A percentile compares a stretch with the other conserved stretches of the same genome.
Evolutionary conservation across 805 yeast genomes (phyloP).

Genomic region (Kregervanrija fluxuum): DNA sequence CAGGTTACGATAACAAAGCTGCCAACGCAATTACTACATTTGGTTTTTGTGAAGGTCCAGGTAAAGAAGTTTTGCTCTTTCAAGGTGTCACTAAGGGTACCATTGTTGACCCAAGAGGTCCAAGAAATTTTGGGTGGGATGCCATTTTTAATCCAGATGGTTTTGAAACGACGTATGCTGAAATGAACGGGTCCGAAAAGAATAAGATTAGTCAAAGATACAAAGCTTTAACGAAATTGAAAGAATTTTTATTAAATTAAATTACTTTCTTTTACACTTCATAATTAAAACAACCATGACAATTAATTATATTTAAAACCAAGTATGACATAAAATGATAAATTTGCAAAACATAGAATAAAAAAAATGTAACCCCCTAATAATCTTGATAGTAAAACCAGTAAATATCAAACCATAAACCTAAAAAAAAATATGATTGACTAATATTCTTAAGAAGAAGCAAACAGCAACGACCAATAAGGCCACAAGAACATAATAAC

Average conservation of each 20-base stretch:
- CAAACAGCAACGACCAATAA: conserved; percentile 28
- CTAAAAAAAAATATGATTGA: conserved; percentile 6
- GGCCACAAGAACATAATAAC: conserved; percentile 37
- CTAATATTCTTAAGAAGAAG: conserved; percentile 30
- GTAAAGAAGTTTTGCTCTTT: conserved; percentile 61
- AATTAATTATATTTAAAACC: too few relatives aligned
- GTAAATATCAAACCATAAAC: too few relatives aligned
- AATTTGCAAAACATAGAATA: too few relatives aligned
- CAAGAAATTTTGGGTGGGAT: conserved; percentile 90
- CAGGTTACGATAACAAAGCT: conserved; percentile 72
- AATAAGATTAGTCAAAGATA: conserved; percentile 83
- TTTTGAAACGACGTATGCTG: conserved; percentile 73
- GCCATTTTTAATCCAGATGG: conserved; percentile 83
- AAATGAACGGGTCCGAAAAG: conserved; percentile 70
- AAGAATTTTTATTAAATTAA: conserved; percentile 30
- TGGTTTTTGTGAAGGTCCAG: conserved; percentile 85
- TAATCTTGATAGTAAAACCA: too few relatives aligned
- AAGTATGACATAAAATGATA: too few relatives aligned
- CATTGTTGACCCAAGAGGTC: conserved; percentile 76
- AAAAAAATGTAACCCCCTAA: too few relatives aligned
- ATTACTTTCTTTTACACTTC: too few relatives aligned
- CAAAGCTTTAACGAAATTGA: conserved; percentile 70
- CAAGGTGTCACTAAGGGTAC: conserved; percentile 79
- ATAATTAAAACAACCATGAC: too few relatives aligned
- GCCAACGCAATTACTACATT: conserved; percentile 91